Conservation (phyloP, 2,329 filamentous ascomycete genomes). For the Cladosporium sp. region DNA sequence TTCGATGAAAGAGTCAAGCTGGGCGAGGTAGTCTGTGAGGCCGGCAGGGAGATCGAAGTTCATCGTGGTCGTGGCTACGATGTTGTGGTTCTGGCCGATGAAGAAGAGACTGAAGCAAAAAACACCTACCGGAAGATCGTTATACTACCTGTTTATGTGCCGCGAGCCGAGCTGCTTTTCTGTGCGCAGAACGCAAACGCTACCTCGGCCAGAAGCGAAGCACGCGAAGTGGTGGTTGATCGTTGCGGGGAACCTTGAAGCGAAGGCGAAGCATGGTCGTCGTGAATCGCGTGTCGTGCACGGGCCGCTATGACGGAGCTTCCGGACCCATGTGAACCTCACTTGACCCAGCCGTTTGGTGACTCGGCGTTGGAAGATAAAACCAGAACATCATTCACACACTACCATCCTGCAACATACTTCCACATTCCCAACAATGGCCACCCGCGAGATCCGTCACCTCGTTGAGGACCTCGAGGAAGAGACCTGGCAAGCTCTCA, state of each 20-base stretch:
- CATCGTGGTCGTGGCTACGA: constrained; percentile 30
- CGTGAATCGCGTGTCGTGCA: neutral
- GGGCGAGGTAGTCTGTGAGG: constrained; percentile 44
- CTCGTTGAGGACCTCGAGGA: constrained; percentile 20
- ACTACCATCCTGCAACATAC: too few relatives aligned
- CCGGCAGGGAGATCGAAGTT: constrained; percentile 51
- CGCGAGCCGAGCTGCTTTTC: neutral
- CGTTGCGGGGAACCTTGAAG: neutral
- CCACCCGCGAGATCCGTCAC: constrained; percentile 3
- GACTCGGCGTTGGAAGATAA: neutral
- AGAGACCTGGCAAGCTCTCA: constrained; percentile 25
- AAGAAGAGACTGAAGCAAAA: neutral
- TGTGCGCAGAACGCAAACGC: neutral
- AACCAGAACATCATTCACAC: too few relatives aligned
- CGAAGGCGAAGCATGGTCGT: neutral
- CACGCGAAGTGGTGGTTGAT: neutral
- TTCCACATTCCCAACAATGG: neutral
- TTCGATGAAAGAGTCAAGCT: constrained; percentile 54
- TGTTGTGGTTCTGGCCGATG: neutral
- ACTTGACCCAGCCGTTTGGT: neutral
- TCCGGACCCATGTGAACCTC: neutral
- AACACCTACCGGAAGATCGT: neutral
- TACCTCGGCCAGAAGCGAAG: neutral
- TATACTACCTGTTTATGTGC: too few relatives aligned
- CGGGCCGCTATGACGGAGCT: neutral